phyloP scores from a whole-genome alignment of 164 flowering plant species.

The Tetracentron sinense region DNA sequence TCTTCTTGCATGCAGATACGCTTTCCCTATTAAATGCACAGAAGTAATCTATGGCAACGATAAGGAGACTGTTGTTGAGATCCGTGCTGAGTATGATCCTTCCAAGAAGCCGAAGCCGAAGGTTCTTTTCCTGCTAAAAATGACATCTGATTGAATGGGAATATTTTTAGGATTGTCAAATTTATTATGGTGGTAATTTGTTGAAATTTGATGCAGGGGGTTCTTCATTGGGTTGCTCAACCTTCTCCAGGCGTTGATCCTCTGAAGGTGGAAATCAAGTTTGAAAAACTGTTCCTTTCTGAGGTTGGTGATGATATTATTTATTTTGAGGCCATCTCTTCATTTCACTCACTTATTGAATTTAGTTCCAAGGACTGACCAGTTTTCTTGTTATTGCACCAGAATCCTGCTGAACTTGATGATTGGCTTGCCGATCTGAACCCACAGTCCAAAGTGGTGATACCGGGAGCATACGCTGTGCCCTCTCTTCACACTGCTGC shows the following conservation, averaged over 20 bases:
- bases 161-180: background rate
- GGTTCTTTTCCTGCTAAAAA: constrained; percentile 33
- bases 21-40: constrained; percentile 91
- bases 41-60: constrained; percentile 75
- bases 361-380: background rate
- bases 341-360: background rate
- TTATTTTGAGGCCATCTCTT: background rate
- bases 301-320: constrained; percentile 49
- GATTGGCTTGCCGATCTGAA: constrained; percentile 83
- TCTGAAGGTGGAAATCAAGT: constrained; percentile 83
- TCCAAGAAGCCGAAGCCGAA: constrained; percentile 80
- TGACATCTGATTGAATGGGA: background rate
- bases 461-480: constrained; percentile 68
- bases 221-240: constrained; percentile 95
- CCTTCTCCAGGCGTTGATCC: constrained; percentile 76
- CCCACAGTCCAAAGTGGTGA: constrained; percentile 69
- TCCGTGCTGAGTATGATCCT: constrained; percentile 87
- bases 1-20: constrained; percentile 54
- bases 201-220: constrained; percentile 52
- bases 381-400: constrained; percentile 14
- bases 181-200: background rate
- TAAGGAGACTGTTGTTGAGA: constrained; percentile 68
- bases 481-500: constrained; percentile 49
- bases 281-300: constrained; percentile 75
- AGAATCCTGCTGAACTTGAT: constrained; percentile 93